These are phyloP conservation scores for Perkinsela sp. DNA, from an alignment of 208 protist species.

Conservation along the genomic window DNA sequence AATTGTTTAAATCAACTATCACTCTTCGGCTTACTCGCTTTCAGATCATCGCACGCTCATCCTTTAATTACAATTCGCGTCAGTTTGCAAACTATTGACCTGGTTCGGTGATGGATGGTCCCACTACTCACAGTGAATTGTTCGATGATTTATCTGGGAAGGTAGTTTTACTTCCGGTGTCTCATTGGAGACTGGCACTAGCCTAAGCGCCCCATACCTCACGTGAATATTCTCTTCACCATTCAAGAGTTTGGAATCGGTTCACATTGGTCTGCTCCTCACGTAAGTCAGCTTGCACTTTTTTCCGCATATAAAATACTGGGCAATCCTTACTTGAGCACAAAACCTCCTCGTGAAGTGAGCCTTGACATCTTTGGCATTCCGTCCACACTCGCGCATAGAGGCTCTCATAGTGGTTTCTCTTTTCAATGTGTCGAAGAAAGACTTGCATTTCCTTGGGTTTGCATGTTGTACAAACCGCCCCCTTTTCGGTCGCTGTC, in stretches of 20 bases:
- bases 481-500: slow-evolving; percentile 25
- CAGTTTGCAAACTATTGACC: too few species aligned
- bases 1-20: too few species aligned
- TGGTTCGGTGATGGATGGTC: too few species aligned
- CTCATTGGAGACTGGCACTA: too few species aligned
- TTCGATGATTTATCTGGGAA: too few species aligned
- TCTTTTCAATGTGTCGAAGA: slow-evolving; percentile 48
- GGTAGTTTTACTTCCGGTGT: too few species aligned
- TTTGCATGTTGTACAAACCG: slow-evolving; percentile 68
- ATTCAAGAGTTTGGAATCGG: slow-evolving; percentile 72
- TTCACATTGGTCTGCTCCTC: slow-evolving; percentile 70
- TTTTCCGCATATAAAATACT: slow-evolving; percentile 98
- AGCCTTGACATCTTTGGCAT: slow-evolving; percentile 94
- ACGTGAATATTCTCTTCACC: slow-evolving; percentile 52
- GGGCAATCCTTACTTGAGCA: slow-evolving; percentile 88
- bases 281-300: slow-evolving; percentile 89
- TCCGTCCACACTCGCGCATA: slow-evolving; percentile 91
- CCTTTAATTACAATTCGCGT: too few species aligned
- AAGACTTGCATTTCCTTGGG: slow-evolving; percentile 68
- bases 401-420: slow-evolving; percentile 74
- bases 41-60: too few species aligned
- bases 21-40: too few species aligned
- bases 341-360: slow-evolving; percentile 83
- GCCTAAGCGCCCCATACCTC: too few species aligned
- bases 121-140: too few species aligned